phyloP scores from a whole-genome alignment of 306 rosid species.

The Morella rubra region DNA sequence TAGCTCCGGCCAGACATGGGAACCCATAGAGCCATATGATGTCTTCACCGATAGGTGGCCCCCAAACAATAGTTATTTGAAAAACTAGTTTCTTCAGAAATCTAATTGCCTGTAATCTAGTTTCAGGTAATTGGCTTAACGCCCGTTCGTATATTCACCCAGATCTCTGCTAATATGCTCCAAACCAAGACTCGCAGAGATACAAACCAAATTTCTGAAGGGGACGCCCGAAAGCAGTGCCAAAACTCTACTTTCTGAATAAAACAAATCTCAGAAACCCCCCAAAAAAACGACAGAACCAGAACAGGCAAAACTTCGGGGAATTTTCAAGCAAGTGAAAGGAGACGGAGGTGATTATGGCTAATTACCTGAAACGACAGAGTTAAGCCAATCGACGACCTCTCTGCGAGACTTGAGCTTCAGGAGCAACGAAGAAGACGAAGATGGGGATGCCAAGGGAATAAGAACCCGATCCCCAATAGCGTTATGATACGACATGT shows the following conservation, averaged over 20 bases:
- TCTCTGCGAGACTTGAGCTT: slow-evolving; percentile 80
- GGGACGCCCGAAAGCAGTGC: neutral
- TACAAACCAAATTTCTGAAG: neutral
- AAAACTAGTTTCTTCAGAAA: neutral
- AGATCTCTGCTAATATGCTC: neutral
- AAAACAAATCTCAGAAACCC: neutral
- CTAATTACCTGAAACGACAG: slow-evolving; percentile 66
- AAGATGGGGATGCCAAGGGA: neutral
- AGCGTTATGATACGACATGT: slow-evolving; percentile 66
- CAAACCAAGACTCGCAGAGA: neutral
- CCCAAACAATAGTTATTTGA: neutral
- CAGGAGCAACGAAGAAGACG: slow-evolving; percentile 15
- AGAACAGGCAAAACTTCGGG: neutral
- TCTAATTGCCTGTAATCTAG: no score
- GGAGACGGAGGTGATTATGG: neutral
- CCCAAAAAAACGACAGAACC: neutral
- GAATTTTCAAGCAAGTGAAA: neutral
- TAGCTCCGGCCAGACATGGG: neutral
- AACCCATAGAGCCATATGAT: no score
- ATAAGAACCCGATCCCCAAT: slow-evolving; percentile 28
- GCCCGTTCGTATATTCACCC: neutral
- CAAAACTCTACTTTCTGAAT: neutral
- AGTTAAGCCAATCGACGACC: slow-evolving; percentile 73
- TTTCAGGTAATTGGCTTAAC: no score
- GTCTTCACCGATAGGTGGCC: neutral